phyloP scores from a whole-genome alignment of 768 basidiomycete genomes.

The Mycena albidolilacea region DNA sequence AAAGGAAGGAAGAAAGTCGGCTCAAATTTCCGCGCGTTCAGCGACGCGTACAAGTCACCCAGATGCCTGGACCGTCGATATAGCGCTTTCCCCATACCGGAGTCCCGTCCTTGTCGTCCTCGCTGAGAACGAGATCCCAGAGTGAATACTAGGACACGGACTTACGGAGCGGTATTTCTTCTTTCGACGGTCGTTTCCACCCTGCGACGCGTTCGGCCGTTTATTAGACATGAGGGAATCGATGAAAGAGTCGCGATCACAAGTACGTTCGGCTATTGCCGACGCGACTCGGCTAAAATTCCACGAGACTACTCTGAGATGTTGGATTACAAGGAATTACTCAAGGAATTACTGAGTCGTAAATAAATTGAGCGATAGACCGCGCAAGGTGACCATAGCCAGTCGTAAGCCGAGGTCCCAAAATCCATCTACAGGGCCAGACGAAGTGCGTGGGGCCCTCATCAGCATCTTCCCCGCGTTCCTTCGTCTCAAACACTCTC shows the following conservation, averaged over 20 bases:
- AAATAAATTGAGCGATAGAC: no score
- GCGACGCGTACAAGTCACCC: slow-evolving; percentile 76
- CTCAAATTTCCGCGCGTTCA: neutral
- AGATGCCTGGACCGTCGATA: slow-evolving; percentile 87
- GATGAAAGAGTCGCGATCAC: neutral
- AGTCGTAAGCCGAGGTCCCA: neutral
- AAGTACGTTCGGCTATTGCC: neutral
- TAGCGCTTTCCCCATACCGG: slow-evolving; percentile 68
- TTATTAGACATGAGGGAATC: slow-evolving; percentile 32
- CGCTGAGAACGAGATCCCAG: neutral
- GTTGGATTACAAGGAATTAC: no score
- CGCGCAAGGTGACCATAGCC: no score
- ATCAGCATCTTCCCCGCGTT: slow-evolving; percentile 46
- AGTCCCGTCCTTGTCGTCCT: slow-evolving; percentile 32
- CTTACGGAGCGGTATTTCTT: slow-evolving; percentile 40
- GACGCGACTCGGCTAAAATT: no score
- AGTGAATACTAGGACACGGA: neutral
- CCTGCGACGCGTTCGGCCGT: slow-evolving; percentile 35
- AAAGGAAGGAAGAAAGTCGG: neutral
- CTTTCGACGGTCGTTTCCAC: slow-evolving; percentile 37
- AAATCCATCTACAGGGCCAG: slow-evolving; percentile 18
- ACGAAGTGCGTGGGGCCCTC: slow-evolving; percentile 42
- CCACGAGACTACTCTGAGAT: no score
- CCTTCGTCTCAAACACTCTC: slow-evolving; percentile 54
- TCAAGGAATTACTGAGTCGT: no score